Evolutionary conservation across 2,329 filamentous ascomycete species (phyloP).

Genomic region (Cryphonectria radicalis): DNA sequence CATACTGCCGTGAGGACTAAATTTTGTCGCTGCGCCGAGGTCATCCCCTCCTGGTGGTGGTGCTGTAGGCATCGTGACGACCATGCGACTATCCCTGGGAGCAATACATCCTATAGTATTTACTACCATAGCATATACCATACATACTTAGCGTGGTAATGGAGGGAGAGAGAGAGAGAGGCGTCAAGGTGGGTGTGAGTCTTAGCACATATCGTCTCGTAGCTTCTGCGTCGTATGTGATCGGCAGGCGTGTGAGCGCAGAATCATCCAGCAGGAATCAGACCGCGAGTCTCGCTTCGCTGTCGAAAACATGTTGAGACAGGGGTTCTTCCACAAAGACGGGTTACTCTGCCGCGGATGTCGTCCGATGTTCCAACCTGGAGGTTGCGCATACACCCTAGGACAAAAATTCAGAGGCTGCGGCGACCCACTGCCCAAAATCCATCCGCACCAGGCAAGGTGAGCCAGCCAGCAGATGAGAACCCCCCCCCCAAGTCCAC

Average conservation of each 20-base stretch:
- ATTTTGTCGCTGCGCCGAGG: constrained; percentile 16
- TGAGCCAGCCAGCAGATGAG: constrained; percentile 9
- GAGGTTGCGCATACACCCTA: background rate
- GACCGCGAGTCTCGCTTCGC: constrained; percentile 19
- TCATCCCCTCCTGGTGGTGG: constrained; percentile 1
- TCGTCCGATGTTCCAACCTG: constrained; percentile 23
- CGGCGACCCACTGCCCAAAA: constrained; percentile 19
- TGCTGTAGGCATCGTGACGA: constrained; percentile 2
- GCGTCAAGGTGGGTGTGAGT: constrained; percentile 2
- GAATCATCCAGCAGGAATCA: constrained; percentile 22
- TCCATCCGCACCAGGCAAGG: background rate
- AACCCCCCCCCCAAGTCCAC: background rate
- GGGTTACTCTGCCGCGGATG: constrained; percentile 25
- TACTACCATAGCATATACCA: no score
- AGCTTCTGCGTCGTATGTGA: constrained; percentile 16
- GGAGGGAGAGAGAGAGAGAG: background rate
- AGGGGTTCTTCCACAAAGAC: constrained; percentile 15
- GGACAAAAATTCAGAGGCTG: constrained; percentile 15
- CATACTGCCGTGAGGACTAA: background rate
- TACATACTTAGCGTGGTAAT: no score
- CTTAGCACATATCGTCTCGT: constrained; percentile 11
- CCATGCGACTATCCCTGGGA: constrained; percentile 14
- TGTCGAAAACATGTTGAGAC: constrained; percentile 14
- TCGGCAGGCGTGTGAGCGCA: constrained; percentile 18
- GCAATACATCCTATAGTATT: background rate